phyloP scores from a whole-genome alignment of 345 rosid genomes.

The Sapria himalayana region DNA sequence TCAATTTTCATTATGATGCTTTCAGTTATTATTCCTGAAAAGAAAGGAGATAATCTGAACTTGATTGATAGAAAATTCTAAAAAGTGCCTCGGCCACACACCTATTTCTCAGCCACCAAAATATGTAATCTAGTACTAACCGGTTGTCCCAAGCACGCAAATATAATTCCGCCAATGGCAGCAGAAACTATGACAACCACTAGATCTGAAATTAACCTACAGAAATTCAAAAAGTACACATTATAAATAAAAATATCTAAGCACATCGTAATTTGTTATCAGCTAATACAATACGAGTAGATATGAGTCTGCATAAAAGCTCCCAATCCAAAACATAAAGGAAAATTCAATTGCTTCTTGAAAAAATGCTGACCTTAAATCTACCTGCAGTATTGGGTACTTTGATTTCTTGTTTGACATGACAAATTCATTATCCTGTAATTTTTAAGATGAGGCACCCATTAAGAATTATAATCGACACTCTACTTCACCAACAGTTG shows the following conservation, averaged over 20 bases:
- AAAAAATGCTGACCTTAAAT: conserved; percentile 53
- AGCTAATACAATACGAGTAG: not conserved
- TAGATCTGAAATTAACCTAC: conserved; percentile 90
- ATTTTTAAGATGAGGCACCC: conserved; percentile 2
- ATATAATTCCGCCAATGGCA: conserved; percentile 88
- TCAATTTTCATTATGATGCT: too few relatives aligned
- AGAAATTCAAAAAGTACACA: conserved; percentile 7
- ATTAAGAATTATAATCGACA: not conserved
- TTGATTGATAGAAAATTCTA: too few relatives aligned
- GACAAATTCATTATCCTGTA: conserved; percentile 83
- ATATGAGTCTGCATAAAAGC: conserved; percentile 4
- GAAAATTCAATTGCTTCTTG: too few relatives aligned
- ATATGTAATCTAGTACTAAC: too few relatives aligned
- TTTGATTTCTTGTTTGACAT: conserved; percentile 98
- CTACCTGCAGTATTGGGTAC: conserved; percentile 94
- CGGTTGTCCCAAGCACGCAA: conserved; percentile 95
- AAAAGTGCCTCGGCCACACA: too few relatives aligned
- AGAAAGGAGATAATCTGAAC: too few relatives aligned
- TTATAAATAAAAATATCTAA: conserved; percentile 10
- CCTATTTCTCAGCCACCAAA: too few relatives aligned
- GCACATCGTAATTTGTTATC: conserved; percentile 8
- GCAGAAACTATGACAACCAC: conserved; percentile 96
- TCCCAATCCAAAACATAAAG: not conserved
- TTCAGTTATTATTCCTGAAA: too few relatives aligned
- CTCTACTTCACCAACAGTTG: not conserved